These are phyloP conservation scores for Trichoderma oligosporum DNA, from an alignment of 2,329 filamentous ascomycete species.

Conservation along the genomic window DNA sequence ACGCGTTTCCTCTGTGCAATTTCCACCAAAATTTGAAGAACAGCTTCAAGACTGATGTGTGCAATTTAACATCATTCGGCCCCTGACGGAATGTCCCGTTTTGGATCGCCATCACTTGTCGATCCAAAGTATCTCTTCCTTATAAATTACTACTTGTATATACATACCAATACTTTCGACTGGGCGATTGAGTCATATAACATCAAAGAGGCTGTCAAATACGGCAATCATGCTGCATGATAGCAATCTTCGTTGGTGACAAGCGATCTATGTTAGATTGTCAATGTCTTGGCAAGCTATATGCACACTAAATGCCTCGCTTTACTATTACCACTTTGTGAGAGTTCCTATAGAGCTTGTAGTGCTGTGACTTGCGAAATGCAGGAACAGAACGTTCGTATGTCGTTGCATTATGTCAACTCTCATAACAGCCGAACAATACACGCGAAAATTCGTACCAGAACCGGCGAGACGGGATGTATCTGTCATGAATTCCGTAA, in stretches of 20 bases:
- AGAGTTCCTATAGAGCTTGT: not conserved
- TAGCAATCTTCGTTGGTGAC: not conserved
- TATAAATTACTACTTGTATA: not conserved
- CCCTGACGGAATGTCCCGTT: not conserved
- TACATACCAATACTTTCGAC: not conserved
- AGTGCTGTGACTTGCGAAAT: not conserved
- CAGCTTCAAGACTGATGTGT: no score
- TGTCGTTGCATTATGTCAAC: not conserved
- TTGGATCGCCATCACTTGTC: not conserved
- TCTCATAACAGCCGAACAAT: not conserved
- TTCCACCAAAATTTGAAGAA: no score
- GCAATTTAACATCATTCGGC: not conserved
- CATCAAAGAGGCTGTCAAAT: not conserved
- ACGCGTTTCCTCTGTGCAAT: no score
- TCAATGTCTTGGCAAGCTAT: not conserved
- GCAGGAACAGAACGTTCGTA: not conserved
- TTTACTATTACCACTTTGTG: no score
- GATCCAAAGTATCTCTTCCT: slow-evolving; percentile 4
- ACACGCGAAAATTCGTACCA: not conserved
- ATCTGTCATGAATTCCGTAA: not conserved
- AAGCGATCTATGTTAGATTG: not conserved
- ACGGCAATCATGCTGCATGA: not conserved
- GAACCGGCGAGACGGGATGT: slow-evolving; percentile 3
- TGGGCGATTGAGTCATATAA: not conserved
- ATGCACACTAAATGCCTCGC: not conserved